Conservation (phyloP, 495 filamentous ascomycete genomes). For the Amorphotheca resinae region DNA sequence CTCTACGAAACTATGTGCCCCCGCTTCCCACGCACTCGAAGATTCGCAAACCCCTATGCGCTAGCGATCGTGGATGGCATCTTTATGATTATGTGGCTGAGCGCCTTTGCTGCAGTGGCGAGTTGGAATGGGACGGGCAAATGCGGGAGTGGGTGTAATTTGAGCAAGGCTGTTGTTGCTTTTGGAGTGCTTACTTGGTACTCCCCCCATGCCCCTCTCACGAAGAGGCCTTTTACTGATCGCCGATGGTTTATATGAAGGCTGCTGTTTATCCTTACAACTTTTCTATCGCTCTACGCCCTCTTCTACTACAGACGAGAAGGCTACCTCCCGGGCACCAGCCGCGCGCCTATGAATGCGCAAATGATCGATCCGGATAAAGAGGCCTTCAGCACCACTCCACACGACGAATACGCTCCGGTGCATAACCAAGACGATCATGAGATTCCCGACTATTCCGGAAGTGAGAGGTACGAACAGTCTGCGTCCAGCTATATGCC, state of each 20-base stretch:
- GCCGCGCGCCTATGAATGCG: conserved; percentile 36
- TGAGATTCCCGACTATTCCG: conserved; percentile 10
- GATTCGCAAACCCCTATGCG: conserved; percentile 70
- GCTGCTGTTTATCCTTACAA: conserved; percentile 60
- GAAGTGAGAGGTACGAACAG: conserved; percentile 5
- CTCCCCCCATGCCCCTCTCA: conserved; percentile 18
- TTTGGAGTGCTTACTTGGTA: conserved; percentile 76
- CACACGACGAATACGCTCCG: conserved; percentile 35
- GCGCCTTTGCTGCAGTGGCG: conserved; percentile 66
- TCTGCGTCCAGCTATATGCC: conserved; percentile 7
- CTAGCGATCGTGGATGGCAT: conserved; percentile 63
- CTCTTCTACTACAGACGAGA: conserved; percentile 67
- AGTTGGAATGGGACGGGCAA: conserved; percentile 43
- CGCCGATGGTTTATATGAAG: conserved; percentile 29
- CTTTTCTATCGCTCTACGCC: conserved; percentile 63
- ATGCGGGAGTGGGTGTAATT: conserved; percentile 44
- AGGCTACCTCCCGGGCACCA: conserved; percentile 59
- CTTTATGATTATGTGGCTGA: conserved; percentile 72
- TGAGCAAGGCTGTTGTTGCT: conserved; percentile 68
- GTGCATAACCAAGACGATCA: conserved; percentile 19
- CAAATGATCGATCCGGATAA: conserved; percentile 46
- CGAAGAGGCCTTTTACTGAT: conserved; percentile 7
- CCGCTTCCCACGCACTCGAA: conserved; percentile 67
- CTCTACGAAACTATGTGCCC: conserved; percentile 77
- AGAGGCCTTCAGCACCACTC: conserved; percentile 42